Evolutionary conservation across 192 early-diverging fungal species (phyloP).

Genomic region (Coemansia sp.): DNA sequence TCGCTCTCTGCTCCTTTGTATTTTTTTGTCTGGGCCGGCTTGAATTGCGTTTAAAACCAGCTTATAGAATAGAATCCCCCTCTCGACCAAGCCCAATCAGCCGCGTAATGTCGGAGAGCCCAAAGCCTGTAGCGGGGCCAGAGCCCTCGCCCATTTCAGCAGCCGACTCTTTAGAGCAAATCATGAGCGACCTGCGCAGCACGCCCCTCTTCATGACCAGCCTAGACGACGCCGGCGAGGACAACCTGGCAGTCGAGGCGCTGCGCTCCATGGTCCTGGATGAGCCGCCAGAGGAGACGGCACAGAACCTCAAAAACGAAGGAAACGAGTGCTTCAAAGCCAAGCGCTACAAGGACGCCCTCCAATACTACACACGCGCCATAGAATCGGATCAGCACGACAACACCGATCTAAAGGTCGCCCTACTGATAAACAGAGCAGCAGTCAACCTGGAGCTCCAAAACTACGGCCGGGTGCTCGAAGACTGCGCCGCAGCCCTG

Average conservation of each 20-base stretch:
- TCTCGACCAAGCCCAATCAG: no score
- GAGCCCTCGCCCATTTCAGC: conserved; percentile 10
- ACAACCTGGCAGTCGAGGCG: conserved; percentile 74
- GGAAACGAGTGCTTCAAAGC: conserved; percentile 89
- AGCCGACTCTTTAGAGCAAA: conserved; percentile 33
- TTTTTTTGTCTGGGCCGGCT: no score
- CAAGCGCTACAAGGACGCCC: conserved; percentile 75
- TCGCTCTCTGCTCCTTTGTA: no score
- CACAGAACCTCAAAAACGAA: conserved; percentile 91
- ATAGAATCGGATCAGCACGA: conserved; percentile 63
- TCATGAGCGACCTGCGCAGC: conserved; percentile 59
- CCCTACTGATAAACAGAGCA: conserved; percentile 83
- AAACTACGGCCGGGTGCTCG: conserved; percentile 84
- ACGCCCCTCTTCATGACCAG: conserved; percentile 95
- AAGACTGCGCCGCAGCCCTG: conserved; percentile 86
- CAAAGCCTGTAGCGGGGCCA: no score
- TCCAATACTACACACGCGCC: conserved; percentile 83
- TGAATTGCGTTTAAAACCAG: no score
- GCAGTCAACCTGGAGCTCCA: conserved; percentile 83
- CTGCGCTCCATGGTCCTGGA: conserved; percentile 84
- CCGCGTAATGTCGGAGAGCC: not conserved
- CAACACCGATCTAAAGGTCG: conserved; percentile 73
- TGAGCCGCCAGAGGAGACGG: conserved; percentile 88
- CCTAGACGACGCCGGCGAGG: conserved; percentile 59
- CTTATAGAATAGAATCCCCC: no score